Evolutionary conservation across 352 stramenopile genomes (phyloP).

Genomic region (Elongisporangium prolatum): DNA sequence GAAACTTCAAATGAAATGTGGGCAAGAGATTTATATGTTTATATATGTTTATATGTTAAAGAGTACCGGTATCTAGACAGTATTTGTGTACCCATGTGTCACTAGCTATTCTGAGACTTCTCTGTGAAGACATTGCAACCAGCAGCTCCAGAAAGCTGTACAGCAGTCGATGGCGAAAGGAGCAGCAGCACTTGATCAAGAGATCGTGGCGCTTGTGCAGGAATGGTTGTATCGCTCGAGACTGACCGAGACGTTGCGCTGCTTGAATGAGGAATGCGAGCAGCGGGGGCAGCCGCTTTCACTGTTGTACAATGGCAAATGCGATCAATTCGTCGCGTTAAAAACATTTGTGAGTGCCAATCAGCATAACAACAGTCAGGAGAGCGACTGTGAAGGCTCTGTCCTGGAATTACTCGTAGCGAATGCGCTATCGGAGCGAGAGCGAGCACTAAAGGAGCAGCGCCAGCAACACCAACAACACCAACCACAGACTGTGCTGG

Average conservation of each 20-base stretch:
- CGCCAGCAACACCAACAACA: constrained; percentile 10
- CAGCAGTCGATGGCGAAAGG: background rate
- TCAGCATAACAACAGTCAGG: background rate
- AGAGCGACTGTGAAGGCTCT: background rate
- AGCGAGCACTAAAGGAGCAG: background rate
- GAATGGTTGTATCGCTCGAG: constrained; percentile 38
- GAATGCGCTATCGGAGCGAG: background rate
- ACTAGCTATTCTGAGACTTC: background rate
- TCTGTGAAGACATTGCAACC: constrained; percentile 1
- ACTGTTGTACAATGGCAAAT: constrained; percentile 8
- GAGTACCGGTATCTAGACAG: constrained; percentile 7
- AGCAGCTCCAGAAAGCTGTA: background rate
- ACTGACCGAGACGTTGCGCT: constrained; percentile 26
- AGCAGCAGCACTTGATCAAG: background rate
- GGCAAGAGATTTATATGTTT: constrained; percentile 4
- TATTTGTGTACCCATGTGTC: background rate
- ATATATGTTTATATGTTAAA: constrained; percentile 5
- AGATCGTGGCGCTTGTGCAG: constrained; percentile 33
- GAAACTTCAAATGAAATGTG: background rate
- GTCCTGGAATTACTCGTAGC: background rate
- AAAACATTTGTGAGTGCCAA: constrained; percentile 9
- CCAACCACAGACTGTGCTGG: constrained; percentile 30
- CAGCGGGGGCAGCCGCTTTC: constrained; percentile 14
- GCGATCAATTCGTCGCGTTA: constrained; percentile 6
- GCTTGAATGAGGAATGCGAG: constrained; percentile 34